Conservation (phyloP, 192 early-diverging fungal genomes). For the Rhizoclosmatium sp. region DNA sequence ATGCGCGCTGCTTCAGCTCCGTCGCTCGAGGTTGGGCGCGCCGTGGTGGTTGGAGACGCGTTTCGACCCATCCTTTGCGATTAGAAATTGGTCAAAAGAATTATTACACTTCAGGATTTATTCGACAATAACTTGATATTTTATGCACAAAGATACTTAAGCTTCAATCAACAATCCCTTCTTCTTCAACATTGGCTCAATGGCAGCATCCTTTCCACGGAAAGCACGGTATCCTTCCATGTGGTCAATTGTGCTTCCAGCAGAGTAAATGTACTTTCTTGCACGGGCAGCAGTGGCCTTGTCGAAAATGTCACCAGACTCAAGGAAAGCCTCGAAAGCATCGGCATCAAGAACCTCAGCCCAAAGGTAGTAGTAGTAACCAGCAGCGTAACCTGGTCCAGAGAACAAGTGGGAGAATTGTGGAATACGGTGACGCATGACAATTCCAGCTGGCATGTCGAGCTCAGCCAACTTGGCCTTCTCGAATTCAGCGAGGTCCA, state of each 20-base stretch:
- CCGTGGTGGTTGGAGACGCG: no score
- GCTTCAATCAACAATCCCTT: neutral
- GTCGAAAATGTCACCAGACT: constrained; percentile 5
- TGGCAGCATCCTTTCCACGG: neutral
- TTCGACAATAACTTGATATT: neutral
- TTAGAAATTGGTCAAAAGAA: no score
- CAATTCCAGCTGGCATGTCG: constrained; percentile 2
- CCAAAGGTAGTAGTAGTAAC: constrained; percentile 10
- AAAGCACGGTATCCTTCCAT: constrained; percentile 14
- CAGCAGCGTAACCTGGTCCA: neutral
- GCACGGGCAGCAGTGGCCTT: constrained; percentile 1
- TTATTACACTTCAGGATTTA: neutral
- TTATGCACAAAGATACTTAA: neutral
- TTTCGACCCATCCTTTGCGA: no score
- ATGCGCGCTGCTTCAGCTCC: constrained; percentile 24
- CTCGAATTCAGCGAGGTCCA: neutral
- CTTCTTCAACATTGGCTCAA: constrained; percentile 15
- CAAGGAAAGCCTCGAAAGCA: neutral
- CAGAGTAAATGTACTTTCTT: constrained; percentile 12
- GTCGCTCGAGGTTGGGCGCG: neutral
- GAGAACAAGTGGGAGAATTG: neutral
- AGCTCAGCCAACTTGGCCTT: neutral
- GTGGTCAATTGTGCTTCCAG: constrained; percentile 16
- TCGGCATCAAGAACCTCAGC: constrained; percentile 13
- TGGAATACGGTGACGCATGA: constrained; percentile 9